phyloP scores from a whole-genome alignment of 805 yeast species.

The Candida incommunis region DNA sequence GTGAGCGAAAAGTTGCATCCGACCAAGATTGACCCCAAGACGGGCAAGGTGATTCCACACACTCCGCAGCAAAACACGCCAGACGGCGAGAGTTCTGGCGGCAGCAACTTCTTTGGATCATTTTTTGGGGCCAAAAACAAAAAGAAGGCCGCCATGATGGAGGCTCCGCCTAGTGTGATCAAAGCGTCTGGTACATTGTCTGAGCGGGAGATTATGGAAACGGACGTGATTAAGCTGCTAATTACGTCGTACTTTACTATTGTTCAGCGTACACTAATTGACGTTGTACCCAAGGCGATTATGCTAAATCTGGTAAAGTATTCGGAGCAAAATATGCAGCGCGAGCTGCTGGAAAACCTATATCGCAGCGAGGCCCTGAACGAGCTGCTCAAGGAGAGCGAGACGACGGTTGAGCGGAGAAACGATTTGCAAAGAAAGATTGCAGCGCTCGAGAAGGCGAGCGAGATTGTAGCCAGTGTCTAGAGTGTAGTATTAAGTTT shows the following conservation, averaged over 20 bases:
- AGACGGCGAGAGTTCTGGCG: constrained; percentile 27
- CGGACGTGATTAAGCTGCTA: constrained; percentile 88
- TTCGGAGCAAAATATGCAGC: constrained; percentile 81
- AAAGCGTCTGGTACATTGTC: constrained; percentile 87
- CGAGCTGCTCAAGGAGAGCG: constrained; percentile 81
- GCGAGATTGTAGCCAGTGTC: constrained; percentile 74
- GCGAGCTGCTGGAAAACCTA: constrained; percentile 72
- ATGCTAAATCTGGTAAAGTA: constrained; percentile 81
- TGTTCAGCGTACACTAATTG: constrained; percentile 87
- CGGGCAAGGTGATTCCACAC: constrained; percentile 62
- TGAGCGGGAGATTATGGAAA: constrained; percentile 91
- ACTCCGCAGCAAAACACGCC: constrained; percentile 22
- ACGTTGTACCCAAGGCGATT: constrained; percentile 87
- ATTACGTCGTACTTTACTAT: constrained; percentile 83
- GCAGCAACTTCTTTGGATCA: constrained; percentile 84
- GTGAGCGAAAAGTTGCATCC: constrained; percentile 81
- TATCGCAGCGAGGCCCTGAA: constrained; percentile 58
- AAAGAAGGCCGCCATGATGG: constrained; percentile 89
- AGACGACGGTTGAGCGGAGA: constrained; percentile 82
- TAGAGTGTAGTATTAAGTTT: constrained; percentile 11
- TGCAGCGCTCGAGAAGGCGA: constrained; percentile 76
- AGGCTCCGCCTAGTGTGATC: constrained; percentile 91
- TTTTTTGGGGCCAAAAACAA: constrained; percentile 86
- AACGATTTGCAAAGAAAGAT: constrained; percentile 94
- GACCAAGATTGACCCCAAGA: constrained; percentile 71